phyloP scores from a whole-genome alignment of 306 rosid genomes.

The Dalbergia oliveri region DNA sequence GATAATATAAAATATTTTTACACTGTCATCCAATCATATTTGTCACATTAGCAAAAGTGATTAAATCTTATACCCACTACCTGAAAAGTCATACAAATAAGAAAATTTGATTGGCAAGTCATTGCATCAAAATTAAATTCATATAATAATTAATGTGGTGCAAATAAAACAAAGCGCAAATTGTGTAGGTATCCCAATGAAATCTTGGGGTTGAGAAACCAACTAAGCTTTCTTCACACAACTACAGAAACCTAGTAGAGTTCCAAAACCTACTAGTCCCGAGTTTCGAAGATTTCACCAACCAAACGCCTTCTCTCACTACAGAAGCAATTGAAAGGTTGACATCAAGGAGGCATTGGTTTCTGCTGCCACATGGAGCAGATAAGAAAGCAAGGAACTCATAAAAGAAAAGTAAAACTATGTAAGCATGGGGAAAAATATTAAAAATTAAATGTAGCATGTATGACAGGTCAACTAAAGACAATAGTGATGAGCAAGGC shows the following conservation, averaged over 20 bases:
- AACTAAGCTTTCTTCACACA: slow-evolving; percentile 1
- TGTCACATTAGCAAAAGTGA: too few relatives aligned
- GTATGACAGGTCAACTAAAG: slow-evolving; percentile 8
- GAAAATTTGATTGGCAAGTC: too few relatives aligned
- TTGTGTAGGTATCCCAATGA: neutral
- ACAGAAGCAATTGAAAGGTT: slow-evolving; percentile 6
- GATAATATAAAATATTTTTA: too few relatives aligned
- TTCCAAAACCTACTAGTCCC: neutral
- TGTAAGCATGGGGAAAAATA: neutral
- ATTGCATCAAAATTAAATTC: too few relatives aligned
- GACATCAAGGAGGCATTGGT: slow-evolving; percentile 34
- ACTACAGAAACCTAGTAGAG: neutral
- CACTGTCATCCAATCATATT: too few relatives aligned
- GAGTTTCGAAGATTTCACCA: neutral
- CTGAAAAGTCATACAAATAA: too few relatives aligned
- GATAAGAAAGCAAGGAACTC: slow-evolving; percentile 11
- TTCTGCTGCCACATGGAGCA: slow-evolving; percentile 30
- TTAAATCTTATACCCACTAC: too few relatives aligned
- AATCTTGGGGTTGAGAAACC: slow-evolving; percentile 25
- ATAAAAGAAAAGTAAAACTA: slow-evolving; percentile 9
- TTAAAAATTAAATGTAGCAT: slow-evolving; percentile 19
- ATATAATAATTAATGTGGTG: neutral
- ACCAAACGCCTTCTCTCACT: slow-evolving; percentile 29
- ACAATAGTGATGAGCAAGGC: neutral
- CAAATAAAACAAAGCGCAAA: neutral